These are phyloP conservation scores for Hypoxylon sp. DNA, from an alignment of 2,329 filamentous ascomycete species.

Conservation along the genomic window DNA sequence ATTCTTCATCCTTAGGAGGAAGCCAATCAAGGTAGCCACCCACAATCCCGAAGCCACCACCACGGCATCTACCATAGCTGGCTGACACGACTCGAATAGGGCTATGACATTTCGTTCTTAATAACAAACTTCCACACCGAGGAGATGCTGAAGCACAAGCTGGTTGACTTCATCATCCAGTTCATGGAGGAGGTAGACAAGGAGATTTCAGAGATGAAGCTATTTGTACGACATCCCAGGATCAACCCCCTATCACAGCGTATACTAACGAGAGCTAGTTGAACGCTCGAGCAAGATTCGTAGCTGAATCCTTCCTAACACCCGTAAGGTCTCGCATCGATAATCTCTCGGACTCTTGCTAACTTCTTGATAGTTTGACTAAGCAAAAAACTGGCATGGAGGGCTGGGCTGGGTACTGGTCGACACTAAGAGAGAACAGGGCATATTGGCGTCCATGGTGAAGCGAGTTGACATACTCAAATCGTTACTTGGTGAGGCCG, in stretches of 20 bases:
- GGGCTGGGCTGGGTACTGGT: not conserved
- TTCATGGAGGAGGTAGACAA: conserved; percentile 99
- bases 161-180: conserved; percentile 98
- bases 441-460: conserved; percentile 21
- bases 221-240: conserved; percentile 79
- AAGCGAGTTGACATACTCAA: conserved; percentile 29
- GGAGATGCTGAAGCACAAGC: conserved; percentile 98
- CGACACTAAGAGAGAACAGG: conserved; percentile 9
- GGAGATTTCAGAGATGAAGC: conserved; percentile 99
- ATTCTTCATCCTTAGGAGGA: conserved; percentile 95
- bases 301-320: conserved; percentile 97
- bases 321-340: conserved; percentile 69
- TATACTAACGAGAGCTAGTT: conserved; percentile 68
- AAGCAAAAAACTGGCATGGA: conserved; percentile 6
- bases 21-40: conserved; percentile 84
- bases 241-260: not conserved
- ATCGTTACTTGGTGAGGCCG: conserved; percentile 2
- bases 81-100: conserved; percentile 58
- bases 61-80: conserved; percentile 1
- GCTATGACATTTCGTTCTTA: conserved; percentile 98
- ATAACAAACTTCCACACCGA: conserved; percentile 99
- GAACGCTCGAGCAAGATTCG: conserved; percentile 96
- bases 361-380: conserved; percentile 40
- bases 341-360: conserved; percentile 1
- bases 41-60: not conserved